Percentiles rank a stretch among this genome's conserved stretches.
phyloP scores from a whole-genome alignment of 2,329 filamentous ascomycete species.

The Colletotrichum coccodes region DNA sequence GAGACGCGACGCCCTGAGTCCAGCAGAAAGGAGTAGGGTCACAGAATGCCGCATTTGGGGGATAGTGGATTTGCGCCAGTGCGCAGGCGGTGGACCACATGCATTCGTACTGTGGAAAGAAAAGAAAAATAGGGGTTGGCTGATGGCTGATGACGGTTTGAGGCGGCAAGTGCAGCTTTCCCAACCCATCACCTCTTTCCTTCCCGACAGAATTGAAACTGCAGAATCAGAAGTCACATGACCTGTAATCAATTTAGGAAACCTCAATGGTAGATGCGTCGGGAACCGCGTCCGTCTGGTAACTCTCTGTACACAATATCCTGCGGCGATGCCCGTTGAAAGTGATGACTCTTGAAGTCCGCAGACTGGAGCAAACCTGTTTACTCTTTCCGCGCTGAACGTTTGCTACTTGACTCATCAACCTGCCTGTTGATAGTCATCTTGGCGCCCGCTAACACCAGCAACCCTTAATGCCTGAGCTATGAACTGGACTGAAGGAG shows the following conservation, averaged over 20 bases:
- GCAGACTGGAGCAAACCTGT: neutral
- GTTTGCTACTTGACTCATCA: neutral
- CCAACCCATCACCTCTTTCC: neutral
- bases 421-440: neutral
- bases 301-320: neutral
- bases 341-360: neutral
- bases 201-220: neutral
- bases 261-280: neutral
- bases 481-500: constrained; percentile 56
- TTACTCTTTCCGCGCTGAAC: neutral
- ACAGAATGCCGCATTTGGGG: neutral
- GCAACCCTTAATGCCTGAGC: neutral
- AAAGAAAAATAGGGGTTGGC: neutral
- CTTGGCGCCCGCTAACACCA: neutral
- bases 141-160: neutral
- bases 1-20: constrained; percentile 1
- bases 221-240: neutral
- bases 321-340: neutral
- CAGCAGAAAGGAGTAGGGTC: neutral
- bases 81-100: neutral
- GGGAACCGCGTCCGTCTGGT: neutral
- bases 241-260: neutral
- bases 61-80: constrained; percentile 24
- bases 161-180: constrained; percentile 18
- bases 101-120: neutral